Evolutionary conservation across 768 basidiomycete genomes (phyloP).

Genomic region (Suillus subalutaceus): DNA sequence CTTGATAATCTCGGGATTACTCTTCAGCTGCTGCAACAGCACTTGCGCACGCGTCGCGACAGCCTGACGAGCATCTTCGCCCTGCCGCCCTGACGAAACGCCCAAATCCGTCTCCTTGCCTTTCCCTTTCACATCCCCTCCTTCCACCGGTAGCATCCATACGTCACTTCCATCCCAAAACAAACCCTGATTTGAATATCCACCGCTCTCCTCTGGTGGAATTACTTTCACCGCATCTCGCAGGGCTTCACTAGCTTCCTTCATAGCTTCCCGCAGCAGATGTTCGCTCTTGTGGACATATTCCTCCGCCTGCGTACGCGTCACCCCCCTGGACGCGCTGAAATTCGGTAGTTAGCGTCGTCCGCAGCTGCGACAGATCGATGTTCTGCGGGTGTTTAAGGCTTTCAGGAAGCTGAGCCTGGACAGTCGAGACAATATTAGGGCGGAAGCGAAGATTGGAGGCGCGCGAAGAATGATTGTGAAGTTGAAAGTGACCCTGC

Average conservation of each 20-base stretch:
- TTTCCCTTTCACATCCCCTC: slow-evolving; percentile 37
- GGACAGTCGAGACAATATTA: slow-evolving; percentile 70
- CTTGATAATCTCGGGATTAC: slow-evolving; percentile 74
- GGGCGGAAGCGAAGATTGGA: slow-evolving; percentile 77
- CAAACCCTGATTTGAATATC: slow-evolving; percentile 40
- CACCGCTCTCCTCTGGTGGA: slow-evolving; percentile 65
- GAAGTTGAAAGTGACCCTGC: slow-evolving; percentile 30
- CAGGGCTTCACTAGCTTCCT: slow-evolving; percentile 80
- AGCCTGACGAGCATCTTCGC: slow-evolving; percentile 49
- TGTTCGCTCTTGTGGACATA: slow-evolving; percentile 78
- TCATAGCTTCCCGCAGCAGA: slow-evolving; percentile 67
- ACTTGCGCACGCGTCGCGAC: slow-evolving; percentile 79
- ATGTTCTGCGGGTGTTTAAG: slow-evolving; percentile 63
- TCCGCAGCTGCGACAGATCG: slow-evolving; percentile 70
- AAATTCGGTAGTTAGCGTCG: slow-evolving; percentile 64
- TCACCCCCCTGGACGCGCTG: slow-evolving; percentile 77
- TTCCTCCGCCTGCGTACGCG: slow-evolving; percentile 79
- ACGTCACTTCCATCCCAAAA: slow-evolving; percentile 88
- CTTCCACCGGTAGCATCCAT: slow-evolving; percentile 67
- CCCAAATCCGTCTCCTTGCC: slow-evolving; percentile 36
- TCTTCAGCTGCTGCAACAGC: slow-evolving; percentile 70
- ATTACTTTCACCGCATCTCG: slow-evolving; percentile 92
- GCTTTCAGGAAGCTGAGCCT: slow-evolving; percentile 68
- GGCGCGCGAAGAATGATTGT: slow-evolving; percentile 62
- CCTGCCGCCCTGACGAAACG: slow-evolving; percentile 30